phyloP scores from a whole-genome alignment of 345 rosid species.

The Lepidium didymum region DNA sequence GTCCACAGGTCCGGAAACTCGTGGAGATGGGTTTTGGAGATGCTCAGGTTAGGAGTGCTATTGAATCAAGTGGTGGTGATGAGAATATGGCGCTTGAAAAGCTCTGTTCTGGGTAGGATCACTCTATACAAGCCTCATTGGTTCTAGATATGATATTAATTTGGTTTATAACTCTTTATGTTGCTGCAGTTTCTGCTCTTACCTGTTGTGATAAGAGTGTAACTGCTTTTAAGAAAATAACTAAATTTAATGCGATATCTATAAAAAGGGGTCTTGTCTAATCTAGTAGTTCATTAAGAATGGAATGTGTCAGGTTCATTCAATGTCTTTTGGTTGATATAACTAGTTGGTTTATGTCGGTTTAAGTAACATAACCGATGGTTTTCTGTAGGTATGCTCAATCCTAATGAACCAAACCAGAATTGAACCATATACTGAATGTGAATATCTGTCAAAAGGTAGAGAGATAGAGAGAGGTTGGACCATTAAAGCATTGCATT shows the following conservation, averaged over 20 bases:
- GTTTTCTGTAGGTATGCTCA: neutral
- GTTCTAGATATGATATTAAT: neutral
- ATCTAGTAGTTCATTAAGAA: neutral
- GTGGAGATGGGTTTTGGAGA: conserved; percentile 96
- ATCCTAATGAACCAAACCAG: neutral
- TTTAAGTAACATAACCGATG: neutral
- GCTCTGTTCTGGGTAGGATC: conserved; percentile 60
- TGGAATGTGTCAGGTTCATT: neutral
- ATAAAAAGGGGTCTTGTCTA: neutral
- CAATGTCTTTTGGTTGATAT: neutral
- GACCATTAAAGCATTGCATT: conserved; percentile 13
- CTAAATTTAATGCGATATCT: conserved; percentile 9
- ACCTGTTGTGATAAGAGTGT: neutral
- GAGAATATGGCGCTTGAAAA: conserved; percentile 94
- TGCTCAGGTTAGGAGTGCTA: conserved; percentile 62
- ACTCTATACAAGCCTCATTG: neutral
- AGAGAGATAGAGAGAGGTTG: conserved; percentile 4
- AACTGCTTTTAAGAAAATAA: neutral
- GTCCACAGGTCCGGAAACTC: conserved; percentile 65
- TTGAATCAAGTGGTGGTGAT: conserved; percentile 85
- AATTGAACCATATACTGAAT: neutral
- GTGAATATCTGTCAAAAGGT: neutral
- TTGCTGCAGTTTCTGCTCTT: neutral
- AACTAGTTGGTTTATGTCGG: neutral
- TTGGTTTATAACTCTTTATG: neutral